Conservation (phyloP, 1,139 yeast genomes). For the Saccharomycopsis phalli region DNA sequence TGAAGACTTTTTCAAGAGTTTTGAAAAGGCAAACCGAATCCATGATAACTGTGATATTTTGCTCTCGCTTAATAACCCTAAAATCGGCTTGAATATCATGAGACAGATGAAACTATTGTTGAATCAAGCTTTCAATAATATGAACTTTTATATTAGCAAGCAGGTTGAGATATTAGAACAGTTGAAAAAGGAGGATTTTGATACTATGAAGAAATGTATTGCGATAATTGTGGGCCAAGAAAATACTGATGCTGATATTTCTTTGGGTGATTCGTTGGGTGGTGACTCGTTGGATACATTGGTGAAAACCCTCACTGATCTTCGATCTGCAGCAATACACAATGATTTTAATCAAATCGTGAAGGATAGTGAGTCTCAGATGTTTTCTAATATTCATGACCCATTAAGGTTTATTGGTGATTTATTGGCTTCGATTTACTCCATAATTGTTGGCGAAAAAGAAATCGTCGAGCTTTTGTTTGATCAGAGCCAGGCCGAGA, state of each 20-base stretch:
- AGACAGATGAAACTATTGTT: slow-evolving; percentile 46
- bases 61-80: slow-evolving; percentile 60
- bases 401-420: slow-evolving; percentile 81
- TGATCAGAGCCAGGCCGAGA: slow-evolving; percentile 30
- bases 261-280: not conserved
- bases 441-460: slow-evolving; percentile 80
- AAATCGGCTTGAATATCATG: slow-evolving; percentile 64
- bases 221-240: slow-evolving; percentile 22
- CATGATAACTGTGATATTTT: slow-evolving; percentile 62
- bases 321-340: slow-evolving; percentile 46
- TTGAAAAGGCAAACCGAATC: slow-evolving; percentile 55
- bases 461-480: slow-evolving; percentile 60
- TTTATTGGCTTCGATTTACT: slow-evolving; percentile 79
- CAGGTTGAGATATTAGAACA: slow-evolving; percentile 26
- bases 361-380: slow-evolving; percentile 35
- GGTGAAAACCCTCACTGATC: slow-evolving; percentile 47
- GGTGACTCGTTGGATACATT: slow-evolving; percentile 24
- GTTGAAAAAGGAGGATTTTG: slow-evolving; percentile 26
- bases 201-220: slow-evolving; percentile 32
- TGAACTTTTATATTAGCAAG: slow-evolving; percentile 30
- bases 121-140: slow-evolving; percentile 43
- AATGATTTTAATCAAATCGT: slow-evolving; percentile 39
- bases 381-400: slow-evolving; percentile 66
- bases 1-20: slow-evolving; percentile 52
- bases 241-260: not conserved